phyloP scores from a whole-genome alignment of 2,329 filamentous ascomycete species.

The Colletotrichum cereale region DNA sequence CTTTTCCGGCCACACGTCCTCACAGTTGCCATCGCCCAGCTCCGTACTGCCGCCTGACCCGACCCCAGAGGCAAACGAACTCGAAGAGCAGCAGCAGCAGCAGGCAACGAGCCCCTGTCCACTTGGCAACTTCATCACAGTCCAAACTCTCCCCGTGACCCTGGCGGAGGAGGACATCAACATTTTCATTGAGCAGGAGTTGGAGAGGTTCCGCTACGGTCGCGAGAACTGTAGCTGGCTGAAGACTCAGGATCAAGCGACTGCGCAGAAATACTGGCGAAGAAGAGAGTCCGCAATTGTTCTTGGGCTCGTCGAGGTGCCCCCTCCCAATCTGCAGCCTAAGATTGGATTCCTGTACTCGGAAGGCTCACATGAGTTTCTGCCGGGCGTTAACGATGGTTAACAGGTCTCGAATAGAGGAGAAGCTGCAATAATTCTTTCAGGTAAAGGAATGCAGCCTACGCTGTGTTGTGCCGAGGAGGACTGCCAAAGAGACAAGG shows the following conservation, averaged over 20 bases:
- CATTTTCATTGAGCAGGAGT: conserved; percentile 1
- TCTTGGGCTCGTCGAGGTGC: conserved; percentile 38
- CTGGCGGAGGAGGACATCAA: not conserved
- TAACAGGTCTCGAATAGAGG: not conserved
- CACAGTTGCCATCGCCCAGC: not conserved
- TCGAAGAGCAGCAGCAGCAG: not conserved
- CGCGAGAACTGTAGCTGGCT: conserved; percentile 5
- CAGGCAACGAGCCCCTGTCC: too few relatives aligned
- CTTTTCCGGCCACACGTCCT: not conserved
- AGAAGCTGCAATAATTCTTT: not conserved
- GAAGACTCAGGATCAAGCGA: conserved; percentile 3
- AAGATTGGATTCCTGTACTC: not conserved
- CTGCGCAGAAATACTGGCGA: conserved; percentile 26
- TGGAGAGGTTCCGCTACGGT: not conserved
- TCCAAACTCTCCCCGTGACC: not conserved
- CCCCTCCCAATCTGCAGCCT: conserved; percentile 3
- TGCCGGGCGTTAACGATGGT: not conserved
- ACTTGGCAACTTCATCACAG: not conserved
- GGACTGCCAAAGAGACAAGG: not conserved
- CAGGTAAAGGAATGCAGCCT: not conserved
- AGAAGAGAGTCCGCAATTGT: conserved; percentile 31
- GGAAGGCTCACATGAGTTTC: conserved; percentile 5
- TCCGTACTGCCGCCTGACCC: not conserved
- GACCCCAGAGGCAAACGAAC: accelerated
- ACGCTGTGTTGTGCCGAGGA: not conserved